Evolutionary conservation across 768 basidiomycete species (phyloP), one percentile per base, ranked within the genome.

Genomic region (Xerocomellus chrysenteron): DNA sequence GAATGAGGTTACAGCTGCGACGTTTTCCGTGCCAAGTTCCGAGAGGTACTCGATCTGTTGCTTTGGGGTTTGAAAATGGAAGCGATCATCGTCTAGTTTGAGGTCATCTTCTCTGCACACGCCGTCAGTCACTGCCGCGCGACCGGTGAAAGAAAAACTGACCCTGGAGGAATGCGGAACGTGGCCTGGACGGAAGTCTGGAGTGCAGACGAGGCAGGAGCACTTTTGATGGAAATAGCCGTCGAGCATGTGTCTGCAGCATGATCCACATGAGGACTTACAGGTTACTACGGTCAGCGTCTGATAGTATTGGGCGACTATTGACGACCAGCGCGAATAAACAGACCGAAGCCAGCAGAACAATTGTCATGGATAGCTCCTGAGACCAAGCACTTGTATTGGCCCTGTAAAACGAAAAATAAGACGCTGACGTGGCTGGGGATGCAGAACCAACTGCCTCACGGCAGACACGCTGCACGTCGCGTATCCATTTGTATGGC

Each of bases 261-360:
- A 46, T 47, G 50, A 58, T 42, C 11, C 10, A 44, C 53, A 50
- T 28, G 54, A 59, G 45, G 53, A 71, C 74, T 61, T 59, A 74
- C 75, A 67, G 39, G 21, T 67, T 57, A 33, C 67, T 55, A 51
- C 64, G 50, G 30, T 65, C 59, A 35, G 68, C 56, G 47, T 61
- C 56, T 13, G 69, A 62, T 17, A 65, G 55, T 54, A 79, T 61
- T 28, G 78, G 78, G 58, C 68, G 76, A 65, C 76, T 66, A 52
- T 73, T 69, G 60, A 78, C 78, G 69, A 76, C 74, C 69, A 80
- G 74, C 71, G 72, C 76, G 55, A 77, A 67, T 33, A 80, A 68
- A 47, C 73, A 71, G 52, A 75, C 63, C 17, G 70, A 77, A 46
- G 69, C 73, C 50, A 80, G 66, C 37, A 78, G 61, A 54, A 68